phyloP scores from a whole-genome alignment of 1,284 basidiomycete genomes.

The Papiliotrema fonsecae region DNA sequence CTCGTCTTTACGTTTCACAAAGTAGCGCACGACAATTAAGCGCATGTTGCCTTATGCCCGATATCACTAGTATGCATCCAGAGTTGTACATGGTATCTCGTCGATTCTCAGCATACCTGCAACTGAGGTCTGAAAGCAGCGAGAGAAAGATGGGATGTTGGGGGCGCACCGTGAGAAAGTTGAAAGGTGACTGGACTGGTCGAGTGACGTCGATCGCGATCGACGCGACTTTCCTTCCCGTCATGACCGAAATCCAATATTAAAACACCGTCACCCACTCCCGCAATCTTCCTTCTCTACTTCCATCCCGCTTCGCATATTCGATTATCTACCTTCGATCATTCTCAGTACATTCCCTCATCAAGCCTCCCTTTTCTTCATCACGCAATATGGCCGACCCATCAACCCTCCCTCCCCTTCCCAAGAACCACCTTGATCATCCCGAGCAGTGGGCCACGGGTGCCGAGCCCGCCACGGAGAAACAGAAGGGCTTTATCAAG shows the following conservation, averaged over 20 bases:
- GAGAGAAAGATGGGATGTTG: no score
- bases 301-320: background rate
- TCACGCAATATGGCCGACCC: conserved; percentile 7
- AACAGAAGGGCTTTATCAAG: conserved; percentile 35
- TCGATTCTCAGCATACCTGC: no score
- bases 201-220: background rate
- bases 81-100: background rate
- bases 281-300: background rate
- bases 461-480: conserved; percentile 32
- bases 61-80: background rate
- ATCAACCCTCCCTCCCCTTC: conserved; percentile 20
- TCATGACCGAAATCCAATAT: background rate
- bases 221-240: background rate
- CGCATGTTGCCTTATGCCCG: conserved; percentile 1
- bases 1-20: no score
- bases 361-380: background rate
- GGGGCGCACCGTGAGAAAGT: no score
- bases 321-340: background rate
- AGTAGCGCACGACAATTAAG: background rate
- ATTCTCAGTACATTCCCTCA: no score
- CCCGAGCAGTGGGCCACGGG: conserved; percentile 40
- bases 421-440: conserved; percentile 31
- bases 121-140: no score
- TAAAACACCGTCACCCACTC: background rate
- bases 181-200: background rate